Conservation (phyloP, 306 rosid genomes). For the Fragaria vesca region DNA sequence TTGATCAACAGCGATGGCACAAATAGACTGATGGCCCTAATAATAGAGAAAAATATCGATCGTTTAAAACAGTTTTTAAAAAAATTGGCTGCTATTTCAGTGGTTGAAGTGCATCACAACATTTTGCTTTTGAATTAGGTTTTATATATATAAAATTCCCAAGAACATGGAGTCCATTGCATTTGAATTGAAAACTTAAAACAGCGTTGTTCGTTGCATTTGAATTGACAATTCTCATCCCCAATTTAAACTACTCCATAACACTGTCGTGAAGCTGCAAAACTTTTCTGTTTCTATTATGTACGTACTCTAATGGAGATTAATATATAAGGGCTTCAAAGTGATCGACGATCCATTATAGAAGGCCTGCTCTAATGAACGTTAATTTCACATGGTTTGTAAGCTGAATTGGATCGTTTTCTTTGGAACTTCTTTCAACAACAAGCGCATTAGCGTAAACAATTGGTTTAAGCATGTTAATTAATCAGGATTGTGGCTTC, state of each 20-base stretch:
- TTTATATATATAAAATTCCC: background rate
- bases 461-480: background rate
- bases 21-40: no score
- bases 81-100: background rate
- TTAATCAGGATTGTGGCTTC: background rate
- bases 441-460: background rate
- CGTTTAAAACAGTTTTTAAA: no score
- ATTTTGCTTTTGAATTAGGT: background rate
- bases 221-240: background rate
- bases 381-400: conserved; percentile 11
- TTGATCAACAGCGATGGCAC: no score
- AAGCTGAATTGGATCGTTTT: conserved; percentile 7
- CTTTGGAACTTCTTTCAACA: background rate
- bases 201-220: background rate
- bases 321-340: background rate
- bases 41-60: background rate
- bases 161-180: background rate
- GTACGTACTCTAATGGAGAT: background rate
- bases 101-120: background rate
- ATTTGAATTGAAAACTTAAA: background rate
- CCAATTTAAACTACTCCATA: conserved; percentile 8
- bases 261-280: conserved; percentile 3
- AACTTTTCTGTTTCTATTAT: background rate
- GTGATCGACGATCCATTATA: background rate
- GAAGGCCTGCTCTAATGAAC: background rate